These are phyloP conservation scores for Xerocomus minutiporus DNA, from an alignment of 1,284 basidiomycete genomes.

Conservation along the genomic window DNA sequence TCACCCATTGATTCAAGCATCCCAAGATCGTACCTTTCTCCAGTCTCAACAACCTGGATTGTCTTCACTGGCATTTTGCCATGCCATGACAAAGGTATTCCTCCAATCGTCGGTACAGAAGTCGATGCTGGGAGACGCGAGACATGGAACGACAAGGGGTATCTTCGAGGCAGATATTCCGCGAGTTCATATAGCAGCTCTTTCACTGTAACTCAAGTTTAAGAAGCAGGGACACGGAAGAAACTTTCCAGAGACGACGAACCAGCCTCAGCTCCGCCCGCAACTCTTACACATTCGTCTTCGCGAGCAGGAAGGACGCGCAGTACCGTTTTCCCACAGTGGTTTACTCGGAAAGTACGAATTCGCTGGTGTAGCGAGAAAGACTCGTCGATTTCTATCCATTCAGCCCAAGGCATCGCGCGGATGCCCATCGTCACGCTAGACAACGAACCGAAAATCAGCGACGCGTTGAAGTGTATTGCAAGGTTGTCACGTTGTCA, in stretches of 20 bases:
- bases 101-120: conserved; percentile 29
- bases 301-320: conserved; percentile 40
- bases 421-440: conserved; percentile 73
- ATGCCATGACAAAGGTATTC: conserved; percentile 45
- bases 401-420: conserved; percentile 61
- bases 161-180: conserved; percentile 60
- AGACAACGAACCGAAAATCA: background rate
- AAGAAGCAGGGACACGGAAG: background rate
- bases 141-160: conserved; percentile 55
- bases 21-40: conserved; percentile 48
- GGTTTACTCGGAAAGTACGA: conserved; percentile 48
- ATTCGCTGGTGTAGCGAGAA: conserved; percentile 53
- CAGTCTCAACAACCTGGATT: conserved; percentile 51
- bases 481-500: background rate
- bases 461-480: background rate
- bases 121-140: conserved; percentile 36
- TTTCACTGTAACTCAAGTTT: conserved; percentile 40
- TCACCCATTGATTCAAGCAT: conserved; percentile 30
- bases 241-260: conserved; percentile 10
- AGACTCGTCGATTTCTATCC: conserved; percentile 65
- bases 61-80: conserved; percentile 46
- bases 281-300: conserved; percentile 44
- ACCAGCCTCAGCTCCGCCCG: conserved; percentile 55
- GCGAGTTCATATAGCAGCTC: conserved; percentile 64
- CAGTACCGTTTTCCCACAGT: conserved; percentile 46